Conservation (phyloP, 257 asterid genomes). For the Solanum sejunctum region DNA sequence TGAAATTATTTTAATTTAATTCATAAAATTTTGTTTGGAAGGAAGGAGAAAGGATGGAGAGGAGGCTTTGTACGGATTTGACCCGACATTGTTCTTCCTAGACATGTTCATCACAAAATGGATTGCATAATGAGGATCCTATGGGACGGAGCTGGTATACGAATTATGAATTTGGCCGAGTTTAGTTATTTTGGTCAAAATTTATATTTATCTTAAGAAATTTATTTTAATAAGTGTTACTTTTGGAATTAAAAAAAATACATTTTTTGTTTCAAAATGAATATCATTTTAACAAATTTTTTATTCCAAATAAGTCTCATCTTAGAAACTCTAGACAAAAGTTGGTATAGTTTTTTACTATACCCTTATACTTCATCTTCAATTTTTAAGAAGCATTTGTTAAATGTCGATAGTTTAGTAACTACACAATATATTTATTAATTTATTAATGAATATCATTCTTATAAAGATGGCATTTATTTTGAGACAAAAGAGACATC, state of each 20-base stretch:
- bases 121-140: background rate
- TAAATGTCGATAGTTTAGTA: too few species aligned
- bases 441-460: too few species aligned
- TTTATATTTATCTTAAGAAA: background rate
- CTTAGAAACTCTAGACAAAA: too few species aligned
- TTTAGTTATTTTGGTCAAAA: background rate
- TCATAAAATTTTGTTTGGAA: background rate
- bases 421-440: too few species aligned
- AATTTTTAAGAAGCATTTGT: too few species aligned
- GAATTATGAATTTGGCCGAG: background rate
- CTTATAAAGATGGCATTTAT: too few species aligned
- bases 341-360: too few species aligned
- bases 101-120: slow-evolving; percentile 5
- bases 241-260: background rate
- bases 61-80: slow-evolving; percentile 21
- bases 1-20: background rate
- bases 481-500: too few species aligned
- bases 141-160: background rate
- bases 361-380: too few species aligned
- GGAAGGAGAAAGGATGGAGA: slow-evolving; percentile 14
- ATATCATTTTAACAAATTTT: background rate
- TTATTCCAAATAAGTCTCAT: background rate
- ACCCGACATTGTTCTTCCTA: slow-evolving; percentile 11
- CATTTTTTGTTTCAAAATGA: background rate
- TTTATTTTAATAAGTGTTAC: background rate